Percentiles rank a stretch among this genome's conserved stretches.
Evolutionary conservation across 495 filamentous ascomycete species (phyloP).

Genomic region (Trichoderma virens): DNA sequence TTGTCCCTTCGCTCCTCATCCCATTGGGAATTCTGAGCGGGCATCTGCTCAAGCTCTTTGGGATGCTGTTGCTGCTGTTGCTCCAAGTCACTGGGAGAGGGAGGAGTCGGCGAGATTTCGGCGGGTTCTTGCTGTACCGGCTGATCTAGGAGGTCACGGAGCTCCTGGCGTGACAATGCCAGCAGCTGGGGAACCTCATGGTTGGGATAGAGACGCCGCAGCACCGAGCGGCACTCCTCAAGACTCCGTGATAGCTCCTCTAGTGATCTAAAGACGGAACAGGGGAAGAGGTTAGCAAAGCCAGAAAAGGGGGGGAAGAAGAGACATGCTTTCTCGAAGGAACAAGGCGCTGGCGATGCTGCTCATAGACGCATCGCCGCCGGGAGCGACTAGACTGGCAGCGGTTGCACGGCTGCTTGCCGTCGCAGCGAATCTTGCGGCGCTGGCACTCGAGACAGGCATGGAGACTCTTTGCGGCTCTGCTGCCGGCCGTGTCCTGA

Average conservation of each 20-base stretch:
- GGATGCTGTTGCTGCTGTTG: slow-evolving; percentile 26
- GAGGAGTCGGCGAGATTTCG: slow-evolving; percentile 34
- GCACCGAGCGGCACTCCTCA: slow-evolving; percentile 49
- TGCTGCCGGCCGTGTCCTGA: slow-evolving; percentile 17
- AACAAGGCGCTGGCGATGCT: slow-evolving; percentile 51
- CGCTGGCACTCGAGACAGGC: slow-evolving; percentile 53
- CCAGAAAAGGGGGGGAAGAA: not conserved
- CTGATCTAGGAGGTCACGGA: slow-evolving; percentile 42
- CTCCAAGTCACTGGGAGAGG: slow-evolving; percentile 34
- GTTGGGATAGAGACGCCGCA: slow-evolving; percentile 47
- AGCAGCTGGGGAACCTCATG: slow-evolving; percentile 44
- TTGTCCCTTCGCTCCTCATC: slow-evolving; percentile 47
- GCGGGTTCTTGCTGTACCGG: slow-evolving; percentile 28
- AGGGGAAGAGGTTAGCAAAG: not conserved
- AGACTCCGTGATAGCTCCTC: slow-evolving; percentile 50
- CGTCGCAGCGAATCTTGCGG: slow-evolving; percentile 52
- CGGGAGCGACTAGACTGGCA: slow-evolving; percentile 50
- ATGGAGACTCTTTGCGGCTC: slow-evolving; percentile 50
- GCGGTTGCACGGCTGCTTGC: slow-evolving; percentile 50
- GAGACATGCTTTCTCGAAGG: slow-evolving; percentile 44
- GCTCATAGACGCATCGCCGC: slow-evolving; percentile 52
- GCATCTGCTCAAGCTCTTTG: slow-evolving; percentile 44
- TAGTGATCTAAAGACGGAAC: slow-evolving; percentile 31
- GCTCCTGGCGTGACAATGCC: slow-evolving; percentile 43
- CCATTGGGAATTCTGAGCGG: slow-evolving; percentile 47